Conservation (phyloP, 257 asterid genomes). For the Ligustrum vulgare region DNA sequence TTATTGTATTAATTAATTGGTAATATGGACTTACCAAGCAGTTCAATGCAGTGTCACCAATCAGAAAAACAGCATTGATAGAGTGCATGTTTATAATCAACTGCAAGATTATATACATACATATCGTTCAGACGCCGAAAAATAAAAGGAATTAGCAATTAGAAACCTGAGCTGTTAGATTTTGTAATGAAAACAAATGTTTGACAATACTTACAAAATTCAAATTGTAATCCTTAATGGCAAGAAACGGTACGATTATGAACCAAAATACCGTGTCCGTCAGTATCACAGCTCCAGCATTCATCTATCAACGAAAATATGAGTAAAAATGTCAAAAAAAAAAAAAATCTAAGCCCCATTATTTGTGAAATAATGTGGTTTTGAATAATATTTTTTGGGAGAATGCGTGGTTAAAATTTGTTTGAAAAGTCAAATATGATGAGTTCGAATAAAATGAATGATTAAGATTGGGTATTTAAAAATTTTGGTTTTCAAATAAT, state of each 20-base stretch:
- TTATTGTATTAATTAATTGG: background rate
- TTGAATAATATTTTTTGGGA: too few species aligned
- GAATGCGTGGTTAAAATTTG: too few species aligned
- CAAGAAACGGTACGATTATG: conserved; percentile 82
- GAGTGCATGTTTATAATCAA: conserved; percentile 91
- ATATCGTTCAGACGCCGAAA: conserved; percentile 21
- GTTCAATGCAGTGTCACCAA: conserved; percentile 82
- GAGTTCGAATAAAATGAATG: too few species aligned
- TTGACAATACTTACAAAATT: conserved; percentile 62
- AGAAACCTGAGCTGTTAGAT: too few species aligned
- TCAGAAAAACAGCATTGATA: conserved; percentile 75
- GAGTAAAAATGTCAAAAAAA: background rate
- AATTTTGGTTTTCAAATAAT: too few species aligned
- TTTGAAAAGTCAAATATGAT: too few species aligned
- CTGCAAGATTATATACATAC: conserved; percentile 40
- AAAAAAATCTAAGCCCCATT: too few species aligned
- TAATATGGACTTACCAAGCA: conserved; percentile 53
- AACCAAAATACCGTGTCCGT: conserved; percentile 92
- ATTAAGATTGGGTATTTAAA: too few species aligned
- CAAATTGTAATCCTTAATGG: conserved; percentile 71
- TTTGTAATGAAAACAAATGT: background rate
- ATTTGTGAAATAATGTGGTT: too few species aligned
- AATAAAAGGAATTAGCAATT: background rate
- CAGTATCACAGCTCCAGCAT: conserved; percentile 89
- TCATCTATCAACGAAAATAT: conserved; percentile 51